These are phyloP conservation scores for Pseudophaeomoniella oleicola DNA, from an alignment of 2,329 filamentous ascomycete species.

Conservation along the genomic window DNA sequence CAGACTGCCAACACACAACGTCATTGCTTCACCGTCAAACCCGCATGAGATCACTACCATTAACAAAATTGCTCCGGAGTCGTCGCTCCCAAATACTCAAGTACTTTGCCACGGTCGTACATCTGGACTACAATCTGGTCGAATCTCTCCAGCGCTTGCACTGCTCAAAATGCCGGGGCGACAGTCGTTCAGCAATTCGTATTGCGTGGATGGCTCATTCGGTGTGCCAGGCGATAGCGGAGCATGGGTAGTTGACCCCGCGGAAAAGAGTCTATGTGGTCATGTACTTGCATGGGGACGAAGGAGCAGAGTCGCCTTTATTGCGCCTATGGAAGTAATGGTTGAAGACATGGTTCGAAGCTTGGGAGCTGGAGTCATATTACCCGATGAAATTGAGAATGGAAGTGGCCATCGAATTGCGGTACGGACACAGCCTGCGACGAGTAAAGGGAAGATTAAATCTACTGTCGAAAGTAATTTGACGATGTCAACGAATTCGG, in stretches of 20 bases:
- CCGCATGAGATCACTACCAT: constrained; percentile 19
- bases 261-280: constrained; percentile 66
- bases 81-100: constrained; percentile 53
- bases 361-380: constrained; percentile 31
- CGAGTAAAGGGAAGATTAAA: too few relatives aligned
- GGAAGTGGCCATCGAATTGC: too few relatives aligned
- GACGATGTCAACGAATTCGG: too few relatives aligned
- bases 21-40: constrained; percentile 33
- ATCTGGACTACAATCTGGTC: constrained; percentile 65
- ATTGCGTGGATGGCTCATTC: constrained; percentile 46
- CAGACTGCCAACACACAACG: constrained; percentile 57
- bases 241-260: constrained; percentile 78
- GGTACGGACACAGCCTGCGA: too few relatives aligned
- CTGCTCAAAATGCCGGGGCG: constrained; percentile 82
- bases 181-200: constrained; percentile 60
- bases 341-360: constrained; percentile 73
- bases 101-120: constrained; percentile 86
- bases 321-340: constrained; percentile 87
- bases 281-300: constrained; percentile 83
- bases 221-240: constrained; percentile 78
- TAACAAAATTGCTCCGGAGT: constrained; percentile 30
- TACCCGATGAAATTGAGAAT: not conserved
- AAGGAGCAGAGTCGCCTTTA: constrained; percentile 70
- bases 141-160: constrained; percentile 62
- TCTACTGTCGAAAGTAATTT: too few relatives aligned